Percentiles rank a stretch among this genome's conserved stretches.
Conservation (phyloP, 345 rosid species). For the Citrus reticulata region DNA sequence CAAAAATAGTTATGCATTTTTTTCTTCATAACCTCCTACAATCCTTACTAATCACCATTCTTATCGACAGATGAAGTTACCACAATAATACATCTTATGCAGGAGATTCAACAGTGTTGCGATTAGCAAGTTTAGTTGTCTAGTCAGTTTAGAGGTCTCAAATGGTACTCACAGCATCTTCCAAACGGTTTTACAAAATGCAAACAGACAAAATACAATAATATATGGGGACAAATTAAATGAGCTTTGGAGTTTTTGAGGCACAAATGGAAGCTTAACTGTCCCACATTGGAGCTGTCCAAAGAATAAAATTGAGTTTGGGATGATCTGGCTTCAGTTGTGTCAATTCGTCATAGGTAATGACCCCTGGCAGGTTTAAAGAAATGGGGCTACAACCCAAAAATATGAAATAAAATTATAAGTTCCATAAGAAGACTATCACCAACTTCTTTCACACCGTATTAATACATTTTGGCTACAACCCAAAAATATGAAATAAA, state of each 20-base stretch:
- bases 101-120: not conserved
- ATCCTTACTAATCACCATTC: no score
- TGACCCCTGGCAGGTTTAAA: no score
- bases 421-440: no score
- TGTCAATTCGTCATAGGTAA: conserved; percentile 64
- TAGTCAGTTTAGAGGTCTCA: not conserved
- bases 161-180: not conserved
- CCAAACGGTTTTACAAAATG: not conserved
- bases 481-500: no score
- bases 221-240: not conserved
- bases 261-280: conserved; percentile 36
- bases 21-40: not conserved
- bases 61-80: no score
- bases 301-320: conserved; percentile 63
- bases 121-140: not conserved
- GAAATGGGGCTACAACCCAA: no score
- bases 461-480: not conserved
- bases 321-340: conserved; percentile 64
- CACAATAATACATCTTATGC: not conserved
- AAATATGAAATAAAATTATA: no score
- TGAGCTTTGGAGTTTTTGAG: not conserved
- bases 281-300: conserved; percentile 92
- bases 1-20: not conserved
- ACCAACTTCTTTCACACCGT: not conserved
- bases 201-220: not conserved